Evolutionary conservation across 1,284 basidiomycete genomes (phyloP).

Genomic region (Sanghuangporus weigelae): DNA sequence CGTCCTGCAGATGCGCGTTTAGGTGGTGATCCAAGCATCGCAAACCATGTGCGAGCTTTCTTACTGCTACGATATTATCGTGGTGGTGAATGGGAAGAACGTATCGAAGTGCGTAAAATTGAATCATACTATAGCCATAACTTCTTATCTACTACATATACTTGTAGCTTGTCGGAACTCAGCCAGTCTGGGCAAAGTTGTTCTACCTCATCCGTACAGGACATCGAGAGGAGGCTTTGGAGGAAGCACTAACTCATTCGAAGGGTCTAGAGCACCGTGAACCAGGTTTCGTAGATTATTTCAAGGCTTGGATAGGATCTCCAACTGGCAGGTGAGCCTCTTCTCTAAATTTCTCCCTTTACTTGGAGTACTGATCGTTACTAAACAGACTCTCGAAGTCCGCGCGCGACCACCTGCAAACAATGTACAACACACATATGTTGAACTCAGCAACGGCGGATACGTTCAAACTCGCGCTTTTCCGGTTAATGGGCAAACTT

Average conservation of each 20-base stretch:
- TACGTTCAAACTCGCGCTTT: conserved; percentile 93
- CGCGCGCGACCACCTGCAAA: conserved; percentile 80
- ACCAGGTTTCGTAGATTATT: conserved; percentile 77
- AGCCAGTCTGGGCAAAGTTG: conserved; percentile 89
- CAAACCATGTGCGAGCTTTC: conserved; percentile 88
- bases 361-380: neutral
- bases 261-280: conserved; percentile 78
- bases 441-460: conserved; percentile 81
- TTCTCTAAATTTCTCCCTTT: conserved; percentile 1
- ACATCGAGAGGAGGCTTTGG: conserved; percentile 74
- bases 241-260: conserved; percentile 70
- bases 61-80: conserved; percentile 76
- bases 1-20: conserved; percentile 83
- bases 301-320: conserved; percentile 85
- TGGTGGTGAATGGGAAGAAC: conserved; percentile 79
- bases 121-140: conserved; percentile 4
- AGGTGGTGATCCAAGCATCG: conserved; percentile 87
- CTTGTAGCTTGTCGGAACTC: conserved; percentile 69
- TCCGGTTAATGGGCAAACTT: conserved; percentile 92
- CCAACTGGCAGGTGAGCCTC: conserved; percentile 63
- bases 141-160: neutral
- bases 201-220: conserved; percentile 91
- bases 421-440: conserved; percentile 91
- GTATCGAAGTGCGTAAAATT: conserved; percentile 62
- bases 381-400: conserved; percentile 62